Evolutionary conservation across 768 basidiomycete genomes (phyloP), one percentile per base, ranked within the genome.

Genomic region (Psilocybe sp.): DNA sequence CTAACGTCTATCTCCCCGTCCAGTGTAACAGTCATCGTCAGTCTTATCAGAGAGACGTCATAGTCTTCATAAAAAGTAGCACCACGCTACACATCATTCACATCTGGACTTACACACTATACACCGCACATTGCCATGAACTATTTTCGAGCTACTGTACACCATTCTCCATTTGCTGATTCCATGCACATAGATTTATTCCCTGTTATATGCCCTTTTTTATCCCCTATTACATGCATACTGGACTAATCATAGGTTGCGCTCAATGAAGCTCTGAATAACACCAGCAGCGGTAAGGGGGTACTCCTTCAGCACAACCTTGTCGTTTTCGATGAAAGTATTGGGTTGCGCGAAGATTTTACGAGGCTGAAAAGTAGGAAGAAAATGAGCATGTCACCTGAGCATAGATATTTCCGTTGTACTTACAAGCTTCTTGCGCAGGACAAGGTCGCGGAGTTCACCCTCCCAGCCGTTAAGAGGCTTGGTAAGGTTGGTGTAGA

Each of bases 301-400:
- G 62, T 92, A 92, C 60, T 93, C 90, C 64, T 82, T 89, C 52
- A 95, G 68, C 46, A 82, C 70, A 20, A 90, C 87, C 57, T 89
- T 80, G 20, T 72, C 84, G 55, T 82, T 70, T 46, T 78, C 78
- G 42, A 92, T 57, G 57, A 84, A 70, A 12, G 90, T 90, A 60
- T 87, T 92, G 2, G 89, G 87, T 65, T 91, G 92, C 3, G 90
- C 84, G 66, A 93, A 87, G 14, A 91, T 77, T 66, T 91, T 93
- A 50, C 92, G 82, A 14, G 92, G 87, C 85, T 92, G 56, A 47
- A 52, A 49, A 58, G 19, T 48, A 28, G 36, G 40, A 28, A 10
- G 40, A 20, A 49, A 42, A 46, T 37, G 28, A 36, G 14, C 47
- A 43, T 51, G 37, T 46, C 40, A 28, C 42, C 34, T 43, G 23